These are phyloP conservation scores for Santalum album DNA, from an alignment of 164 flowering plant genomes.

Conservation along the genomic window DNA sequence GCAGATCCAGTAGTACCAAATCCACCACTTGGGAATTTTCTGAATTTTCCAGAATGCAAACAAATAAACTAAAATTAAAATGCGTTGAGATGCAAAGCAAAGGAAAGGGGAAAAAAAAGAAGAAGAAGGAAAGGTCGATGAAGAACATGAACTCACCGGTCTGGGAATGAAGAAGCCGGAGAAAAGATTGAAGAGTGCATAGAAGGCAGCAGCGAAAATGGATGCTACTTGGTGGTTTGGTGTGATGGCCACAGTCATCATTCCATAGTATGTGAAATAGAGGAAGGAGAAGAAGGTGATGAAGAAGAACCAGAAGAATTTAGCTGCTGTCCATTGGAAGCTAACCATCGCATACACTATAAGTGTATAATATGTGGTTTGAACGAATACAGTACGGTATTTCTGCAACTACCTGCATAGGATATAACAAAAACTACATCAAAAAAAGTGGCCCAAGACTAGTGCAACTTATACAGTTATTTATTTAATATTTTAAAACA, in stretches of 20 bases:
- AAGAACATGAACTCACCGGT: constrained; percentile 39
- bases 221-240: constrained; percentile 78
- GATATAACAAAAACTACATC: neutral
- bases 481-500: no score
- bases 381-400: constrained; percentile 64
- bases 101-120: neutral
- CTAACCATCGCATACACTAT: constrained; percentile 75
- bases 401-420: constrained; percentile 55
- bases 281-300: constrained; percentile 60
- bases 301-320: constrained; percentile 82
- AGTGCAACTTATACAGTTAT: no score
- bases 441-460: no score
- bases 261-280: constrained; percentile 82
- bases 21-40: constrained; percentile 87
- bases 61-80: neutral
- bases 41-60: constrained; percentile 20
- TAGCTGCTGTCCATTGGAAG: constrained; percentile 63
- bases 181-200: constrained; percentile 64
- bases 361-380: constrained; percentile 42
- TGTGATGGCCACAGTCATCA: constrained; percentile 78
- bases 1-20: constrained; percentile 89
- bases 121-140: neutral
- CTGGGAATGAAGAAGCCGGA: constrained; percentile 84
- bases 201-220: constrained; percentile 63
- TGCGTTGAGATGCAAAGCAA: neutral